phyloP scores from a whole-genome alignment of 2,329 filamentous ascomycete genomes.

The Corniculantispora saksenae region DNA sequence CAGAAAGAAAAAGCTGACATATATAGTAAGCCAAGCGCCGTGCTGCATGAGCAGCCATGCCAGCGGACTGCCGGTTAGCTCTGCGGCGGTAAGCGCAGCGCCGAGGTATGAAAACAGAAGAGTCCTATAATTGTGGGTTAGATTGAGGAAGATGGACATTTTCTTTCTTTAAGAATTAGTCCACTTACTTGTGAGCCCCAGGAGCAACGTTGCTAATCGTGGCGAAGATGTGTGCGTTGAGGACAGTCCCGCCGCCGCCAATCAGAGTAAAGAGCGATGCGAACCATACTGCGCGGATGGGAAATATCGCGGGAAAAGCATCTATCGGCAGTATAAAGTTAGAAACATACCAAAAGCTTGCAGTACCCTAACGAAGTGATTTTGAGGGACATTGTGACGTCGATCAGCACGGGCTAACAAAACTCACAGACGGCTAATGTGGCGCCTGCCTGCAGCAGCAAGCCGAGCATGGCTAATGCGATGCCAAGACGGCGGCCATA shows the following conservation, averaged over 20 bases:
- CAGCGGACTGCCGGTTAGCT: neutral
- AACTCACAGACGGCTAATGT: neutral
- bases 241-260: conserved; percentile 9
- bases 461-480: neutral
- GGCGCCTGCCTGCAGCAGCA: neutral
- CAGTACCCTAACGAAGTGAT: too few relatives aligned
- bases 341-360: too few relatives aligned
- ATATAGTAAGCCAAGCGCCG: conserved; percentile 2
- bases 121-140: neutral
- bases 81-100: neutral
- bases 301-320: neutral
- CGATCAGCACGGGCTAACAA: neutral
- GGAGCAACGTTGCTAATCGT: conserved; percentile 1
- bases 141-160: neutral
- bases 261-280: conserved; percentile 6
- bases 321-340: neutral
- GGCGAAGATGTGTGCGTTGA: neutral
- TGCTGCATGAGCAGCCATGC: neutral
- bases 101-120: neutral
- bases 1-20: neutral
- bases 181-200: neutral
- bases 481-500: neutral
- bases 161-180: neutral
- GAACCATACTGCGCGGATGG: neutral
- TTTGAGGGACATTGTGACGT: too few relatives aligned